Base-by-base conservation (phyloP, 139 green algal genomes). In the Zygnema circumcarinatum region DNA sequence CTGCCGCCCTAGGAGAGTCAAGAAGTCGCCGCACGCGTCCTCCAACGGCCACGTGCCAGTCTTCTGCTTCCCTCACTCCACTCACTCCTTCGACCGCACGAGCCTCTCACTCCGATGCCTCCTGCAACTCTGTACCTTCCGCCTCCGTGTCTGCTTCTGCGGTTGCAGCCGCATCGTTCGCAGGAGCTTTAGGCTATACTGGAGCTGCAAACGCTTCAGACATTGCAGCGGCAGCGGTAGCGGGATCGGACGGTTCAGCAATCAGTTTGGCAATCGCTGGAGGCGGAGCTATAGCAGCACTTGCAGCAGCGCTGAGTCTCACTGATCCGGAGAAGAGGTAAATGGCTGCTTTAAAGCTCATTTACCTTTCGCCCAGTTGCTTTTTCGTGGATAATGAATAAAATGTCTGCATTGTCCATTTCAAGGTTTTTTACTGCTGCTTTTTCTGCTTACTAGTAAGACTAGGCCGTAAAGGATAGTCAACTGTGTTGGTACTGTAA, bases 321-420 rank as follows among this genome's bases (percentile, higher is more conserved):
- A 39, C 32, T 36, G 83, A 88, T 76, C 83, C 83, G 1, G 83
- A 88, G 83, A 88, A 88, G 83, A 87, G 83, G 83, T 89, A 83
- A 39, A 3, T 79, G 38, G 29, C 22, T 79, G 72, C n/a, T n/a
- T n/a, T n/a, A n/a, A n/a, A n/a, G n/a, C n/a, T n/a, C n/a, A n/a
- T n/a, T n/a, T n/a, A n/a, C n/a, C n/a, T n/a, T n/a, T n/a, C n/a
- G n/a, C n/a, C n/a, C n/a, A n/a, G n/a, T n/a, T n/a, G n/a, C n/a
- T n/a, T n/a, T n/a, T n/a, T n/a, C n/a, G n/a, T n/a, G n/a, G n/a
- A n/a, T n/a, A n/a, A 72, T 72, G 56, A 29, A 29, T 72, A 29
- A 72, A 29, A 29, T 29, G 56, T 29, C 56, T 29, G 29, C 29
- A 29, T 29, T 72, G 29, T n/a, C n/a, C n/a, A n/a, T n/a, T n/a